phyloP scores from a whole-genome alignment of 2,329 filamentous ascomycete species.

The Diplodia mutila region DNA sequence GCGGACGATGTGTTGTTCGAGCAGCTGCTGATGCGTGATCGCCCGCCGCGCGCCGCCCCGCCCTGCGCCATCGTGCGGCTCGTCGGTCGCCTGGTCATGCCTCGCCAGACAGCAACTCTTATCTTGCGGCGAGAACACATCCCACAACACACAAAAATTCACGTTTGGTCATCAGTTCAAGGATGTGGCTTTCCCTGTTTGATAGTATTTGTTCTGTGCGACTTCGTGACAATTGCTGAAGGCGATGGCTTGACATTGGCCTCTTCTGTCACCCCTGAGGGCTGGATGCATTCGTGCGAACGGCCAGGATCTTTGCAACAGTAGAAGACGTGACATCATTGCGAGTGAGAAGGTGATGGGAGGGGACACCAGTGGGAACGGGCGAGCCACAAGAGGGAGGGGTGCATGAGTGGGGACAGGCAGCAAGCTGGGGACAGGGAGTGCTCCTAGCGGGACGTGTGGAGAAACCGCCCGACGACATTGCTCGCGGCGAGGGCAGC shows the following conservation, averaged over 20 bases:
- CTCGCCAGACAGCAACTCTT: not conserved
- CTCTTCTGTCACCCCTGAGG: too few relatives aligned
- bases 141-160: not conserved
- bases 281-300: too few relatives aligned
- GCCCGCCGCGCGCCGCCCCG: conserved; percentile 4
- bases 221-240: too few relatives aligned
- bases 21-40: conserved; percentile 8
- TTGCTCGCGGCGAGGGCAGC: not conserved
- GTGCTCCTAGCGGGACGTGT: conserved; percentile 4
- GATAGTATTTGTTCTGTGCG: not conserved
- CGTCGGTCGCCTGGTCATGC: not conserved
- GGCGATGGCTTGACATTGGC: too few relatives aligned
- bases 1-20: conserved; percentile 16
- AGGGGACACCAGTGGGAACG: not conserved
- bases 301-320: too few relatives aligned
- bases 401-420: conserved; percentile 14
- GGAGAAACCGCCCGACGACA: not conserved
- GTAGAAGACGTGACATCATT: too few relatives aligned
- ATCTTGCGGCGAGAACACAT: not conserved
- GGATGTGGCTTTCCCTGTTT: not conserved
- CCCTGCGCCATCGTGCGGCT: conserved; percentile 15
- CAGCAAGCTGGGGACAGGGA: conserved; percentile 14
- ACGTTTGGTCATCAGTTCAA: not conserved
- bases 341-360: too few relatives aligned
- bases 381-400: conserved; percentile 4